Base-by-base conservation (phyloP, 1,139 yeast species). In the Suhomyces maxii region DNA sequence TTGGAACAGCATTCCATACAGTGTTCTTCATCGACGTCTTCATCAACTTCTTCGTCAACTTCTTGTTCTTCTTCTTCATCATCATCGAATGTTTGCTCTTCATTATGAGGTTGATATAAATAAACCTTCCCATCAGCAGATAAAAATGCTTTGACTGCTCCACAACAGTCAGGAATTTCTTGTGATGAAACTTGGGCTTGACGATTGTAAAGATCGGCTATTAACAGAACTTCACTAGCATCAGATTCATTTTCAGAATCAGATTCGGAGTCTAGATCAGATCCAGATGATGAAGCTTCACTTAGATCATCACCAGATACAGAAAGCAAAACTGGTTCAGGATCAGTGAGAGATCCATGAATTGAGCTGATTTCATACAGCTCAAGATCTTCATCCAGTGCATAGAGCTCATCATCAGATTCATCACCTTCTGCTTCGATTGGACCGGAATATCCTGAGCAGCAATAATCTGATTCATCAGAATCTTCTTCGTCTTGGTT, bases 241-340 rank as follows among this genome's bases (percentile, higher is more conserved):
- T 37, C 43, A 4, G 39, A 37, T 14, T 41, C 49, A 28, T 9
- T 9, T 12, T 35, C 45, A 9, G 42, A 42, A n/a, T 31, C 45
- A 2, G 39, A 37, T 9, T 37, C 39, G 13, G 41, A 37, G 2
- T 33, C 45, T 6, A 37, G 34, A 26, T 45, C 49, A 11, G 47
- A 40, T 10, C 37, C 48, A 6, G 47, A 34, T 2, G n/a, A 28
- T 28, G 31, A 28, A 28, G 6, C 1, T 18, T 28, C 31, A 28
- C 9, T 28, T 4, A 36, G 25, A 9, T 11, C 26, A 25, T 12
- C 37, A 12, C 40, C 36, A 30, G 39, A 36, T 18, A 11, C 32
- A 3, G 32, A 36, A 26, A 9, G 12, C 8, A 28, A 28, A 9
- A 28, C 31, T 2, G 31, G 6, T 3, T 28, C 31, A 9, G 9